Base-by-base conservation (phyloP, 805 yeast genomes). In the Yarrowia deformans region DNA sequence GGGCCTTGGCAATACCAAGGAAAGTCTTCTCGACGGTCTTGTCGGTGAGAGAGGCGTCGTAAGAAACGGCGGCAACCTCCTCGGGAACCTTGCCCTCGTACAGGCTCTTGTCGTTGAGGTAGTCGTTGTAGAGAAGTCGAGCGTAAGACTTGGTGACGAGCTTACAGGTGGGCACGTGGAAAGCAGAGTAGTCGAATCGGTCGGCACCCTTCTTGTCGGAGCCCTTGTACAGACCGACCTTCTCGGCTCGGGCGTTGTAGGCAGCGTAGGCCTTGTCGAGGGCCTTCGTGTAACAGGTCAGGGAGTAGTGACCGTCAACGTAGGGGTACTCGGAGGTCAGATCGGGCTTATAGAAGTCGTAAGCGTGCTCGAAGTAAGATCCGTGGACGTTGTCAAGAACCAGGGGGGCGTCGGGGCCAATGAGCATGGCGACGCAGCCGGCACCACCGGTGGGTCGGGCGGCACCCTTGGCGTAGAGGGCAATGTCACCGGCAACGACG, bases 361-460 rank as follows among this genome's bases (percentile, higher is more conserved):
- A 95, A 54, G 95, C 97, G 79, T 95, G 97, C 81, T 91, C 94
- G 97, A 95, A 91, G 85, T 83, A 91, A 29, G 97, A 86, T 72
- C 98, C 98, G 82, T 95, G 91, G 70, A 87, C 86, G 55, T 89
- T 82, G 75, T 95, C 98, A 75, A 95, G 88, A 49, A 91, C 97
- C 74, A 95, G 85, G 73, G 99, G 99, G 49, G 99, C 98, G 78
- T 95, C 97, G 67, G 98, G 97, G 66, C 99, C 99, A 76, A 95
- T 91, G 79, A 90, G 87, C 78, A 95, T 76, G 54, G 99, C 99
- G 71, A 94, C 96, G 60, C 96, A 85, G 79, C 99, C 99, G 69
- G 97, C 98, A 83, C 99, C 99, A 80, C 99, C 99, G 68, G 99
- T 95, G 77, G 99, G 99, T 85, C 99, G 90, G 69, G 99, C 99